These are phyloP conservation scores for Salix koriyanagi DNA, from an alignment of 345 rosid species.

Conservation along the genomic window DNA sequence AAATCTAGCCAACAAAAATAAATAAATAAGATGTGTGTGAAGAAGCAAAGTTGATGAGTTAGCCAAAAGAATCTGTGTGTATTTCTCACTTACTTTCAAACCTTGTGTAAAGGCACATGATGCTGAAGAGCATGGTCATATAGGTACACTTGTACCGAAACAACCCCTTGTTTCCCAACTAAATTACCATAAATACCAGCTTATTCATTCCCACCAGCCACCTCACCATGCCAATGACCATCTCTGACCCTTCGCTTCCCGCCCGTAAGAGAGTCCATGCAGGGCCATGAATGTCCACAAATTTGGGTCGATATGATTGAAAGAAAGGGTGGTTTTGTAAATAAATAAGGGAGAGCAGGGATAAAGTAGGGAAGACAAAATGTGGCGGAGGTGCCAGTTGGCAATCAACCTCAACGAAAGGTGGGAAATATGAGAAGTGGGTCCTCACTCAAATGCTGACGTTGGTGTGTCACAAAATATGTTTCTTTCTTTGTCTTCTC, in stretches of 20 bases:
- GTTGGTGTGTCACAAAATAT: conserved; percentile 8
- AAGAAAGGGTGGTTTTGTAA: not conserved
- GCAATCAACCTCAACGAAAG: conserved; percentile 21
- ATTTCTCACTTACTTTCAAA: not conserved
- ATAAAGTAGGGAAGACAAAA: conserved; percentile 9
- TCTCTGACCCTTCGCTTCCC: not conserved
- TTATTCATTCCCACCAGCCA: not conserved
- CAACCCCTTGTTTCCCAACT: conserved; percentile 5
- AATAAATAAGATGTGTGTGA: not conserved
- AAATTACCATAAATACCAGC: conserved; percentile 15
- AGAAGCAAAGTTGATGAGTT: not conserved
- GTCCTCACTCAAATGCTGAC: not conserved
- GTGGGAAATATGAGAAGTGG: conserved; percentile 19
- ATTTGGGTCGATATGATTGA: not conserved
- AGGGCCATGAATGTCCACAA: not conserved
- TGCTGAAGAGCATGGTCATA: conserved; percentile 13
- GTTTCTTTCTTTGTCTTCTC: not conserved
- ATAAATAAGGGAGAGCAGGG: not conserved
- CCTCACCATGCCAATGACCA: not conserved
- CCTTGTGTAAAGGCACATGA: not conserved
- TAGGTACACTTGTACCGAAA: conserved; percentile 5
- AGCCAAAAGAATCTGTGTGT: not conserved
- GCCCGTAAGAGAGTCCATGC: too few relatives aligned
- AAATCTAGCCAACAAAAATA: not conserved
- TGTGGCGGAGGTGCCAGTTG: conserved; percentile 32